A percentile compares a stretch with the other conserved stretches of the same genome.
These are phyloP conservation scores for Aspergillus incahuasiensis DNA, from an alignment of 495 filamentous ascomycete species.

Conservation along the genomic window DNA sequence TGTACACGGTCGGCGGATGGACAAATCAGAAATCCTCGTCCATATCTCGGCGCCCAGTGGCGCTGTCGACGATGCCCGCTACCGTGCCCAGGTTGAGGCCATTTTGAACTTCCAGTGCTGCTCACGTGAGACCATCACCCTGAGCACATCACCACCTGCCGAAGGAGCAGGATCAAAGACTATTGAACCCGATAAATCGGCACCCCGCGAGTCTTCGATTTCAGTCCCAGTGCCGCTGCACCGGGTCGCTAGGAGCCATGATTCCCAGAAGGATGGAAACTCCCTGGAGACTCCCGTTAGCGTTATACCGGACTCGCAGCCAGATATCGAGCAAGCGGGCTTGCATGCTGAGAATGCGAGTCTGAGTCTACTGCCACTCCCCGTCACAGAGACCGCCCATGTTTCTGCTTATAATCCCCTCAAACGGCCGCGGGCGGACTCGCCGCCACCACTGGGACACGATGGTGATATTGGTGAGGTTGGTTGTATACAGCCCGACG, in stretches of 20 bases:
- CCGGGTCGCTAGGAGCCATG: background rate
- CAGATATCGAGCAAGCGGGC: slow-evolving; percentile 9
- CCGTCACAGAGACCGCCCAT: background rate
- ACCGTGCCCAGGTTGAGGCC: slow-evolving; percentile 56
- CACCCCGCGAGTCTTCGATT: slow-evolving; percentile 4
- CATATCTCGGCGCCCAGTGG: slow-evolving; percentile 63
- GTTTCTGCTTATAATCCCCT: slow-evolving; percentile 11
- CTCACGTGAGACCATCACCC: slow-evolving; percentile 25
- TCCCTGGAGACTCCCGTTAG: slow-evolving; percentile 43
- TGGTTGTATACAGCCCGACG: background rate
- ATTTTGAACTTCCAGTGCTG: slow-evolving; percentile 54
- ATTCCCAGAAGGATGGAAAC: slow-evolving; percentile 12
- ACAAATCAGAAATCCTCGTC: slow-evolving; percentile 56
- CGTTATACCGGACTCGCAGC: slow-evolving; percentile 45
- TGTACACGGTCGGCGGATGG: slow-evolving; percentile 6
- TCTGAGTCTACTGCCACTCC: slow-evolving; percentile 1
- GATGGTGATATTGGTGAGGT: background rate
- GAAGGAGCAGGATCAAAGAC: background rate
- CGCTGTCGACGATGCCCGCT: slow-evolving; percentile 55
- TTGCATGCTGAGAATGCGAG: background rate
- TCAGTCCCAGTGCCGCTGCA: background rate
- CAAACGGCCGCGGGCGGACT: slow-evolving; percentile 25
- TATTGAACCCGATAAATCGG: background rate
- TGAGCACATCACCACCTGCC: background rate
- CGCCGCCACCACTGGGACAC: slow-evolving; percentile 4